These are phyloP conservation scores for Zanthoxylum bungeanum DNA, from an alignment of 345 rosid species.

Conservation along the genomic window DNA sequence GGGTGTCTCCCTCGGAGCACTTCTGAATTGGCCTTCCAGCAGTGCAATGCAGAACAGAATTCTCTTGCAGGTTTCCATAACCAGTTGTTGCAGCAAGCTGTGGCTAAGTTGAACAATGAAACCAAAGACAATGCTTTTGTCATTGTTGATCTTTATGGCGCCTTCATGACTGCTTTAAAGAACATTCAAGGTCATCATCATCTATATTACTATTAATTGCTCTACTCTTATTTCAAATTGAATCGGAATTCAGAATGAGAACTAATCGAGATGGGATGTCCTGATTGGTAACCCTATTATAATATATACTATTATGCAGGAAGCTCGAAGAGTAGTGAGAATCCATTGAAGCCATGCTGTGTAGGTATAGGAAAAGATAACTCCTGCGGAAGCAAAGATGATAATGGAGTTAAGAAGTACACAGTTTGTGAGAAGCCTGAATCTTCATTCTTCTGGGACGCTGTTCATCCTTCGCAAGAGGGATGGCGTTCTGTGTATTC, in stretches of 20 bases:
- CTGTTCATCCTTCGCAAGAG: constrained; percentile 46
- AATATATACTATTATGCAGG: too few relatives aligned
- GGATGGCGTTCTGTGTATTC: constrained; percentile 57
- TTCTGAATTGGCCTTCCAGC: constrained; percentile 23
- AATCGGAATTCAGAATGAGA: too few relatives aligned
- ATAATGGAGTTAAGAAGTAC: constrained; percentile 35
- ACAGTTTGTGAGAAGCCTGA: constrained; percentile 47
- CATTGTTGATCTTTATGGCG: constrained; percentile 50
- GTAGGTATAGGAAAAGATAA: constrained; percentile 21
- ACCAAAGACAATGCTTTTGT: constrained; percentile 32
- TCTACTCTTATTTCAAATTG: too few relatives aligned
- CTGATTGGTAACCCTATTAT: too few relatives aligned
- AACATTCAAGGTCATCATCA: constrained; percentile 28
- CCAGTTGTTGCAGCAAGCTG: constrained; percentile 40
- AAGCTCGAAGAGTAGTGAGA: constrained; percentile 33
- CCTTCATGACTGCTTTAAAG: constrained; percentile 48
- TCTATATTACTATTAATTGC: constrained; percentile 13
- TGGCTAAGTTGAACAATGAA: constrained; percentile 39
- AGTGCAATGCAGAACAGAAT: constrained; percentile 45
- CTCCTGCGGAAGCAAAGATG: constrained; percentile 41
- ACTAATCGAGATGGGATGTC: too few relatives aligned
- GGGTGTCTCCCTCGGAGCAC: constrained; percentile 75
- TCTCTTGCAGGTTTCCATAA: constrained; percentile 45
- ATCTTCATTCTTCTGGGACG: constrained; percentile 64
- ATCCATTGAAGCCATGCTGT: constrained; percentile 65